Evolutionary conservation across 768 basidiomycete species (phyloP).

Genomic region (Dacryopinax primogenitus): DNA sequence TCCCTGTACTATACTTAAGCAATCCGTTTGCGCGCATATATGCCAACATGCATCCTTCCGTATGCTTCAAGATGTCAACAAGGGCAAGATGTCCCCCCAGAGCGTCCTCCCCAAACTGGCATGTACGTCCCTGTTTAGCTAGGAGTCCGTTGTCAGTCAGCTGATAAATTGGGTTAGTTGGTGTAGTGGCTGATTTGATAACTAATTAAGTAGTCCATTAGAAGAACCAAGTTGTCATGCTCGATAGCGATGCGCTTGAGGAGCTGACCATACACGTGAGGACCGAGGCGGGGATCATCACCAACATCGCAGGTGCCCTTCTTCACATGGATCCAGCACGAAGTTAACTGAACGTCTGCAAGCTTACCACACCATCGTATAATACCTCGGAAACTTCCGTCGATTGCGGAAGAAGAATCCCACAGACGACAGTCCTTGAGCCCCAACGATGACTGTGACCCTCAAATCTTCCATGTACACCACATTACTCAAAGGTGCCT

Average conservation of each 20-base stretch:
- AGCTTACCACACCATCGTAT: no score
- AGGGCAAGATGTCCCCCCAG: no score
- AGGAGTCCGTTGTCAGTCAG: neutral
- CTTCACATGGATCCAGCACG: no score
- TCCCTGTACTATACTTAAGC: neutral
- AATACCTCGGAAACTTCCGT: no score
- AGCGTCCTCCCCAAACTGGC: neutral
- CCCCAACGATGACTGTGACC: no score
- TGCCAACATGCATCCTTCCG: neutral
- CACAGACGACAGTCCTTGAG: no score
- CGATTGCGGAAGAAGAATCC: no score
- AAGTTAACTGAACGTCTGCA: no score
- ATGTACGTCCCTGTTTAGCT: neutral
- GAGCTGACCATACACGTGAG: neutral
- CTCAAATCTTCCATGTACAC: no score
- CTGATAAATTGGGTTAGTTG: neutral
- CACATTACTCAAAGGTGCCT: no score
- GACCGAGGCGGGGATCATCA: neutral
- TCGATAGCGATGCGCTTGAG: neutral
- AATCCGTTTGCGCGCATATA: neutral
- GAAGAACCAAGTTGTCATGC: neutral
- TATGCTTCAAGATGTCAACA: neutral
- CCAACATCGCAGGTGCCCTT: no score
- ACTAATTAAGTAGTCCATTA: no score
- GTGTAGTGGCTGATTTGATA: neutral